A percentile compares a stretch with the other conserved stretches of the same genome.
Evolutionary conservation across 1,284 basidiomycete species (phyloP).

Genomic region (Ganoderma lingzhi): DNA sequence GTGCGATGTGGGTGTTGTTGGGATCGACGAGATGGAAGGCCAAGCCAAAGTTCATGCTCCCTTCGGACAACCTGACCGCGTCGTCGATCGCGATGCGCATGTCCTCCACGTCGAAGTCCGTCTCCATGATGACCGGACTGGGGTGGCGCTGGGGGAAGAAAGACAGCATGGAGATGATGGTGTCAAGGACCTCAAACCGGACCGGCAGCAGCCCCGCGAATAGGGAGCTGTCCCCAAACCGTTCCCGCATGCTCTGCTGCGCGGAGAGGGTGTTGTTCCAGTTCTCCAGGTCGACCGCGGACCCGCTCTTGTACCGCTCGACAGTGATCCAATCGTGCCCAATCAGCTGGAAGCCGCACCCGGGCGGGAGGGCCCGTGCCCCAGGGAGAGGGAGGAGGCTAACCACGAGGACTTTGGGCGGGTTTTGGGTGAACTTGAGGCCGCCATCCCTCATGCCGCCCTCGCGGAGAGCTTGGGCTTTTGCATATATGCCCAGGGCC

Average conservation of each 20-base stretch:
- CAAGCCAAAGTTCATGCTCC: not conserved
- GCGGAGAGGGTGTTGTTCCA: not conserved
- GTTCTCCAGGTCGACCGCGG: not conserved
- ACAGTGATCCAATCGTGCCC: constrained; percentile 4
- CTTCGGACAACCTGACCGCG: not conserved
- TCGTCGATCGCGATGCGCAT: not conserved
- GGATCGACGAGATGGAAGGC: not conserved
- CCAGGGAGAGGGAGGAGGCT: not conserved
- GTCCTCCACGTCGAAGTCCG: constrained; percentile 5
- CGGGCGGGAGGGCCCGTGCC: not conserved
- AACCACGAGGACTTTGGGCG: constrained; percentile 1
- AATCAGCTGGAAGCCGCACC: not conserved
- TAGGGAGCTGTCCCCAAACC: not conserved
- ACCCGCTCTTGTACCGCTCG: not conserved
- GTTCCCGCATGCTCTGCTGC: not conserved
- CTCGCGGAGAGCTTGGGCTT: not conserved
- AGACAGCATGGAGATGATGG: not conserved
- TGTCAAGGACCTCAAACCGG: not conserved
- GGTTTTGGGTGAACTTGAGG: constrained; percentile 1
- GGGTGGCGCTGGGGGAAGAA: constrained; percentile 2
- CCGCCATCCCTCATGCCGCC: not conserved
- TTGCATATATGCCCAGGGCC: not conserved
- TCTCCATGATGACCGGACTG: not conserved
- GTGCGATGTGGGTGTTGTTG: not conserved
- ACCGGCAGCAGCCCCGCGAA: constrained; percentile 6